These are phyloP conservation scores for Blastosporella zonata DNA, from an alignment of 1,284 basidiomycete genomes.

Conservation along the genomic window DNA sequence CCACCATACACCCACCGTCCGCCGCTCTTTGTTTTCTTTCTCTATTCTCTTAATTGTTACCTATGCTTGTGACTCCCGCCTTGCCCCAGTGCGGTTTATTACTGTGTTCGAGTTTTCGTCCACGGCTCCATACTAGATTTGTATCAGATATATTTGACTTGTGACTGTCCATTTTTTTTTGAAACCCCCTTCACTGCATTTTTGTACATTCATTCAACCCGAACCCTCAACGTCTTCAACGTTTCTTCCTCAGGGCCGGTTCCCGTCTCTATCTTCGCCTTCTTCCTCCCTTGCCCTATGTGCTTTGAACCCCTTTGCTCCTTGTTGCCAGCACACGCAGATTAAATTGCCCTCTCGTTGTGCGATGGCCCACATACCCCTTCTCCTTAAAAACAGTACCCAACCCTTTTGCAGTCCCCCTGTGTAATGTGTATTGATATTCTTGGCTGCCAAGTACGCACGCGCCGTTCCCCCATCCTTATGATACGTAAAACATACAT, in stretches of 20 bases:
- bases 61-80: constrained; percentile 15
- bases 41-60: constrained; percentile 18
- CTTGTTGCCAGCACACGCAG: constrained; percentile 18
- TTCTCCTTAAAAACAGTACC: constrained; percentile 14
- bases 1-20: constrained; percentile 1
- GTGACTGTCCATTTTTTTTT: not conserved
- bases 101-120: constrained; percentile 12
- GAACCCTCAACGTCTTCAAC: constrained; percentile 9
- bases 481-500: constrained; percentile 2
- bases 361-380: constrained; percentile 20
- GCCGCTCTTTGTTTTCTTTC: constrained; percentile 12
- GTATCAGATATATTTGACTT: constrained; percentile 30
- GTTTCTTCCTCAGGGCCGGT: not conserved
- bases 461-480: not conserved
- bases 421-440: constrained; percentile 20
- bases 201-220: not conserved
- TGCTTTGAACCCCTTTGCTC: not conserved
- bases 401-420: constrained; percentile 1
- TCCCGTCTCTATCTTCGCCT: not conserved
- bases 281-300: not conserved
- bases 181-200: not conserved
- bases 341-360: constrained; percentile 19
- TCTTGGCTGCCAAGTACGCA: constrained; percentile 13
- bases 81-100: constrained; percentile 10
- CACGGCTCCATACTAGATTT: constrained; percentile 24